Conservation (phyloP, 805 yeast species). For the Millerozyma acaciae region DNA sequence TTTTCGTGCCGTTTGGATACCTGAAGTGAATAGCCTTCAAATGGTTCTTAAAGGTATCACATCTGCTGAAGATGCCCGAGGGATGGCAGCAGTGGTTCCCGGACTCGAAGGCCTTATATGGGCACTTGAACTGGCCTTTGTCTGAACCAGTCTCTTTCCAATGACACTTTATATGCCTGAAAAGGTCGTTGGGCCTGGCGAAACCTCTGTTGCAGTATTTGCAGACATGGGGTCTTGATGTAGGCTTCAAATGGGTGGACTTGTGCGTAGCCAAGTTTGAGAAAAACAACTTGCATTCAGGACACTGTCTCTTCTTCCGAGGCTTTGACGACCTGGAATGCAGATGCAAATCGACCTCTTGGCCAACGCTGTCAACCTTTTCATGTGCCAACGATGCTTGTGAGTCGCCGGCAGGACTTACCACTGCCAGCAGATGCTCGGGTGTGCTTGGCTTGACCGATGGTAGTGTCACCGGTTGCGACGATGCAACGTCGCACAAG, state of each 20-base stretch:
- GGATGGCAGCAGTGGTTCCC: slow-evolving; percentile 61
- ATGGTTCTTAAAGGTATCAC: slow-evolving; percentile 91
- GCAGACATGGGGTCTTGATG: slow-evolving; percentile 75
- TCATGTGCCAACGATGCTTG: neutral
- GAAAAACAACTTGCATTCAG: slow-evolving; percentile 62
- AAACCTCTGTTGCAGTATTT: slow-evolving; percentile 78
- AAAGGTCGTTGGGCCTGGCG: slow-evolving; percentile 81
- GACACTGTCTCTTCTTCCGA: slow-evolving; percentile 68
- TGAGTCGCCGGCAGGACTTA: slow-evolving; percentile 1
- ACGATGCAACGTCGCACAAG: slow-evolving; percentile 7
- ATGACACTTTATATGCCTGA: slow-evolving; percentile 83
- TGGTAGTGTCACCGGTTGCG: no score
- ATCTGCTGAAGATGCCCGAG: slow-evolving; percentile 80
- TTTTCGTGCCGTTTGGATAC: slow-evolving; percentile 83
- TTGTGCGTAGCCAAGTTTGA: slow-evolving; percentile 81
- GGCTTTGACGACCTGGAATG: slow-evolving; percentile 25
- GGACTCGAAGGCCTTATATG: slow-evolving; percentile 45
- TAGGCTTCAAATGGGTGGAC: slow-evolving; percentile 70
- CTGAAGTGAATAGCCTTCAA: slow-evolving; percentile 84
- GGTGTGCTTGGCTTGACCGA: no score
- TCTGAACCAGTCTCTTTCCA: slow-evolving; percentile 69
- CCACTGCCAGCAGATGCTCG: neutral
- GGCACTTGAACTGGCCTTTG: slow-evolving; percentile 74
- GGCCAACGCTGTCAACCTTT: neutral
- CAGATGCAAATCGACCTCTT: neutral